Conservation (phyloP, 2,329 filamentous ascomycete species). For the Cladosporium oxysporum region DNA sequence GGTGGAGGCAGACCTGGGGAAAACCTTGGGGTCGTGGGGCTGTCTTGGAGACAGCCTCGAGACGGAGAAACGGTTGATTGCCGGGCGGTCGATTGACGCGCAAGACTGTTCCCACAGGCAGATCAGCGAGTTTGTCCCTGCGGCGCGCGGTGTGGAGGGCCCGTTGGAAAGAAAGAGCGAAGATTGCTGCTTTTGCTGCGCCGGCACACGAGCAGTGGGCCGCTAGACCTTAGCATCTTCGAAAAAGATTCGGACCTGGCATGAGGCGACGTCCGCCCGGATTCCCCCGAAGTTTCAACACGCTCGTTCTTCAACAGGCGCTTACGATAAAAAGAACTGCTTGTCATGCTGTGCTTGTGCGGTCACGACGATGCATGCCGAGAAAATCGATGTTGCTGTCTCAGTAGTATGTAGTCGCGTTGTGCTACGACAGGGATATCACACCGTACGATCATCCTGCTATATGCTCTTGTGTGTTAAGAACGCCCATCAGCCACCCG, state of each 20-base stretch:
- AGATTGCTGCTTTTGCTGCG: not conserved
- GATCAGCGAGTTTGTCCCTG: constrained; percentile 10
- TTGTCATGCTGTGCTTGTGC: not conserved
- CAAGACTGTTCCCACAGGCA: constrained; percentile 11
- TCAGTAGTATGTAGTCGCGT: not conserved
- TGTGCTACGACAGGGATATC: not conserved
- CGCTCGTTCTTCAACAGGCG: not conserved
- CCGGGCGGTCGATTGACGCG: constrained; percentile 4
- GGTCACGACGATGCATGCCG: not conserved
- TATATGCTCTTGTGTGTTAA: not conserved
- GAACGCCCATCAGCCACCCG: not conserved
- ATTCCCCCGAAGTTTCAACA: not conserved
- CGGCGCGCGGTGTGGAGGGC: constrained; percentile 6
- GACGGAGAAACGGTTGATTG: constrained; percentile 1
- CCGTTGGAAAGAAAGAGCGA: not conserved
- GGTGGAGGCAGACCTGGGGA: not conserved
- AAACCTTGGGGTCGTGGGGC: not conserved
- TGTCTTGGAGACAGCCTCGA: not conserved
- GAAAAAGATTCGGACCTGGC: constrained; percentile 1
- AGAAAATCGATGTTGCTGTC: not conserved
- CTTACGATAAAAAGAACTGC: not conserved
- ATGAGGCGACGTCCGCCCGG: constrained; percentile 5
- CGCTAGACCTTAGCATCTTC: constrained; percentile 3
- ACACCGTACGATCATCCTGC: not conserved
- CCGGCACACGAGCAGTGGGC: not conserved